phyloP scores from a whole-genome alignment of 306 rosid genomes.

The Pterocarpus macrocarpus region DNA sequence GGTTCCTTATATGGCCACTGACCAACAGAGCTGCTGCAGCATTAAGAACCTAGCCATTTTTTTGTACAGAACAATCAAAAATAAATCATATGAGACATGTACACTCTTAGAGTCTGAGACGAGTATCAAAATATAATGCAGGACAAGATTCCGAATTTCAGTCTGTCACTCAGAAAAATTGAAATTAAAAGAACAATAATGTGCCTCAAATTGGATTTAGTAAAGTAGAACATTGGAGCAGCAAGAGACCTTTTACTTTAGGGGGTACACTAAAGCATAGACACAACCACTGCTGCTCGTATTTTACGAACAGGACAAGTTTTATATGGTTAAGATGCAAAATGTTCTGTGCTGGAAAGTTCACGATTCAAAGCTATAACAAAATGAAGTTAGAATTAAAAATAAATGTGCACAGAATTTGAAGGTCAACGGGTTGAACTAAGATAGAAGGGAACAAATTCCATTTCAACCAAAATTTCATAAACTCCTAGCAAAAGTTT shows the following conservation, averaged over 20 bases:
- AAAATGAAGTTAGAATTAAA: neutral
- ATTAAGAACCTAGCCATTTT: slow-evolving; percentile 70
- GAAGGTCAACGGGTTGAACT: neutral
- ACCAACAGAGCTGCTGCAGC: slow-evolving; percentile 91
- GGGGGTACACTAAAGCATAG: no score
- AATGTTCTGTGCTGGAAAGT: slow-evolving; percentile 13
- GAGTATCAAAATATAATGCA: slow-evolving; percentile 7
- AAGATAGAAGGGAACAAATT: slow-evolving; percentile 6
- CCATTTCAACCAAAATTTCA: slow-evolving; percentile 35
- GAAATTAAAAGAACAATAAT: no score
- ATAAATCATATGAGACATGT: neutral
- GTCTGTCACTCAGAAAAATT: neutral
- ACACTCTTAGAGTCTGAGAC: slow-evolving; percentile 1
- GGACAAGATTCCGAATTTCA: slow-evolving; percentile 13
- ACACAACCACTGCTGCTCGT: no score
- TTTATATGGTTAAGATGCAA: neutral
- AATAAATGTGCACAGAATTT: slow-evolving; percentile 26
- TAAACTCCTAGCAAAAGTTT: neutral
- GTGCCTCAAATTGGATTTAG: no score
- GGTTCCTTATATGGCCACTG: slow-evolving; percentile 67
- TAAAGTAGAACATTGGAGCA: no score
- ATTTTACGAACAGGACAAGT: no score
- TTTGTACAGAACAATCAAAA: slow-evolving; percentile 36
- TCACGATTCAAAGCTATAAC: slow-evolving; percentile 1
- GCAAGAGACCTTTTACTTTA: no score